A percentile compares a stretch with the other conserved stretches of the same genome.
These are phyloP conservation scores for Adansonia rubrostipa DNA, from an alignment of 441 rosid species.

Conservation along the genomic window DNA sequence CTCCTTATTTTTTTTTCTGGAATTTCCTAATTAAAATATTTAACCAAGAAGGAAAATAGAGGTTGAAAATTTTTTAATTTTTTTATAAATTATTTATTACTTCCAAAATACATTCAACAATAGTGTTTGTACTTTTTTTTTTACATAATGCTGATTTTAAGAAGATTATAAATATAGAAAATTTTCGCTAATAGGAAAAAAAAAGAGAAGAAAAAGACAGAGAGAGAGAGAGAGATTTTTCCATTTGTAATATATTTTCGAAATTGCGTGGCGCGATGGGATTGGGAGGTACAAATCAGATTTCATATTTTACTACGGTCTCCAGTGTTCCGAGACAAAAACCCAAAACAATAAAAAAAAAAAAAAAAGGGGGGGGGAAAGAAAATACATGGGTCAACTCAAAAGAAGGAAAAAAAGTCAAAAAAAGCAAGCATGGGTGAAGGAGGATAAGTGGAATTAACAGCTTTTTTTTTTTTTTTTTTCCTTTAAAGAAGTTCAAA, in stretches of 20 bases:
- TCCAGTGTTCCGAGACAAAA: not conserved
- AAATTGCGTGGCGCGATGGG: not conserved
- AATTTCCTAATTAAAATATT: not conserved
- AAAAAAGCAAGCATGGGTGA: not conserved
- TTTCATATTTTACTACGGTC: not conserved
- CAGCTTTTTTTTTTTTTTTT: no score
- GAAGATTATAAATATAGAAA: no score
- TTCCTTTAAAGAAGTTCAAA: not conserved
- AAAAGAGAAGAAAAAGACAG: no score
- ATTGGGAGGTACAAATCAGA: slow-evolving; percentile 5
- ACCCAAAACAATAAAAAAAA: not conserved
- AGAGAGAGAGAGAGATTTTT: no score
- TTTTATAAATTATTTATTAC: no score
- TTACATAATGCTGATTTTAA: no score
- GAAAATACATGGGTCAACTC: not conserved
- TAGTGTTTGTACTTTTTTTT: no score
- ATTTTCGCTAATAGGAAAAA: no score
- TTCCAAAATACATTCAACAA: no score
- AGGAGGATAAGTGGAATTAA: no score
- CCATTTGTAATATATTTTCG: not conserved
- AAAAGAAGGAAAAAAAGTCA: not conserved
- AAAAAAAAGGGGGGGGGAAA: no score
- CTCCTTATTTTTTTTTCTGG: not conserved
- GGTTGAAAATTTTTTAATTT: not conserved
- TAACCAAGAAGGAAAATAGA: not conserved